Conservation (phyloP, 768 basidiomycete species). For the Phanerochaete carnosa region DNA sequence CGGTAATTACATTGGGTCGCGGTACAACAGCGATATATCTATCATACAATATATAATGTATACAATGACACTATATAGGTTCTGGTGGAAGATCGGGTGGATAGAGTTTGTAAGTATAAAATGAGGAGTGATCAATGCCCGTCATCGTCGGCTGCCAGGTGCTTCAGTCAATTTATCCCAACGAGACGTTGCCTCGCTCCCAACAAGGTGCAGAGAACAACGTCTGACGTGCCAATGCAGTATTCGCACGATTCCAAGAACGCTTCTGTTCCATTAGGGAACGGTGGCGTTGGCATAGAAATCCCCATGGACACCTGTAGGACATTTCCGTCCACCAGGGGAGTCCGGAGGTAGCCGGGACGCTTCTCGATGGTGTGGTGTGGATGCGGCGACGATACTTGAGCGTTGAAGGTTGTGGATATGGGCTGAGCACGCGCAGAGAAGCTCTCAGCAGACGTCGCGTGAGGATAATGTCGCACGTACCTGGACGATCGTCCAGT, state of each 20-base stretch:
- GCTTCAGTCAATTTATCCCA: slow-evolving; percentile 3
- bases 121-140: not conserved
- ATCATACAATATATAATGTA: no score
- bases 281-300: slow-evolving; percentile 2
- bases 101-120: not conserved
- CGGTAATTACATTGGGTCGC: no score
- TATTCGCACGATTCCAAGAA: slow-evolving; percentile 4
- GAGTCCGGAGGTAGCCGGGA: not conserved
- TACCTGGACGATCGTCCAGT: slow-evolving; percentile 6
- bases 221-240: slow-evolving; percentile 9
- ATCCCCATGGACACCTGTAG: slow-evolving; percentile 4
- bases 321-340: slow-evolving; percentile 7
- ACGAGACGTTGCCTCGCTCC: slow-evolving; percentile 6
- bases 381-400: not conserved
- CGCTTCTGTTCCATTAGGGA: not conserved
- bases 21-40: no score
- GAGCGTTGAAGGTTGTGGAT: not conserved
- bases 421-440: slow-evolving; percentile 6
- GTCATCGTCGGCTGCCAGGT: not conserved
- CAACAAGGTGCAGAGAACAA: slow-evolving; percentile 10
- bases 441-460: not conserved
- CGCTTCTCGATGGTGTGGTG: slow-evolving; percentile 5
- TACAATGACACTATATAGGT: no score
- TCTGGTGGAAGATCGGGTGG: not conserved
- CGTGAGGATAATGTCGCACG: not conserved